phyloP scores from a whole-genome alignment of 208 protist species.

The Leishmania lainsoni region DNA sequence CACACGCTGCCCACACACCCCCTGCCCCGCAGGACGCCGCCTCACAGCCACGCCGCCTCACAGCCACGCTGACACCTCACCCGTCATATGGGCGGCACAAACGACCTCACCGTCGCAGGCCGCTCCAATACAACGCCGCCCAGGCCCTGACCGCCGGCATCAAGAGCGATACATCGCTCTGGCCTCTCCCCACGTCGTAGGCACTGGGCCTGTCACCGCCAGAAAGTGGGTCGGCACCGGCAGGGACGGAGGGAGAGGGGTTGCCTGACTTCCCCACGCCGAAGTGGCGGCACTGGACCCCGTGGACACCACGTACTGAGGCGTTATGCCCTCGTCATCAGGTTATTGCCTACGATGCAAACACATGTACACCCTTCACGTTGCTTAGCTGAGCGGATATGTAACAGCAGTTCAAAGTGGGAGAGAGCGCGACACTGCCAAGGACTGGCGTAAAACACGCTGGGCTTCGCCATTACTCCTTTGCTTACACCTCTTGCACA shows the following conservation, averaged over 20 bases:
- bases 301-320: not conserved
- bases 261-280: not conserved
- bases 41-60: not conserved
- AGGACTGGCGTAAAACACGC: too few relatives aligned
- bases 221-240: not conserved
- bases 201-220: not conserved
- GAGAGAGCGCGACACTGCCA: too few relatives aligned
- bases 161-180: not conserved
- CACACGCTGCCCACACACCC: not conserved
- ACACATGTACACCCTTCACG: accelerated
- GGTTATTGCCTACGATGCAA: not conserved
- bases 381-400: too few relatives aligned
- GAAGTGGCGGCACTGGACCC: not conserved
- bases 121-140: not conserved
- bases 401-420: not conserved
- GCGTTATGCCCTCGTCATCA: not conserved
- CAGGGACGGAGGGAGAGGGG: not conserved
- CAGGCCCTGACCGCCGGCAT: not conserved
- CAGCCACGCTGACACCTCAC: not conserved
- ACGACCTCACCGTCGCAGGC: not conserved
- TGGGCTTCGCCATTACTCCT: too few relatives aligned
- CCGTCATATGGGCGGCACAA: not conserved
- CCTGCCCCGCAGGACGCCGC: not conserved
- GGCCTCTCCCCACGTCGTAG: not conserved
- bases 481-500: not conserved